Percentiles rank a stretch among this genome's conserved stretches.
phyloP scores from a whole-genome alignment of 345 rosid genomes.

The Hibiscus trionum region DNA sequence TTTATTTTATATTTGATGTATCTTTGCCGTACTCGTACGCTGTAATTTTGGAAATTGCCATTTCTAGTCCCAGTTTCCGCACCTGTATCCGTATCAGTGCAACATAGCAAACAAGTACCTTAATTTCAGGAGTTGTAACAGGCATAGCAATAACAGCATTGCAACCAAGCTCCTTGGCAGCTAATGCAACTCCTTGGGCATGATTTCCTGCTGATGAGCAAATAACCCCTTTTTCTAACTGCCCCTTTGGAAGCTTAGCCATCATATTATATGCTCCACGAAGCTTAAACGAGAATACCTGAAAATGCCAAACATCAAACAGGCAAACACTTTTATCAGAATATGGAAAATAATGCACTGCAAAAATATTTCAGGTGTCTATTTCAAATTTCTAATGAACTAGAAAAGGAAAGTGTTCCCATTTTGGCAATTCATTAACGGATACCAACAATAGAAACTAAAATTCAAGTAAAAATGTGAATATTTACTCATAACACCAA shows the following conservation, averaged over 20 bases:
- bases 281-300: conserved; percentile 95
- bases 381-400: background rate
- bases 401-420: too few relatives aligned
- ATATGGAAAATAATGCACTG: too few relatives aligned
- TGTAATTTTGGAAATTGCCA: too few relatives aligned
- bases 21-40: too few relatives aligned
- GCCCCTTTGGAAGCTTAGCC: conserved; percentile 64
- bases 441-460: background rate
- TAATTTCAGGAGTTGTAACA: conserved; percentile 84
- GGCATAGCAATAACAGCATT: conserved; percentile 87
- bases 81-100: too few relatives aligned
- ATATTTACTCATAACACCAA: too few relatives aligned
- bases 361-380: background rate
- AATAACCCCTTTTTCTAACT: conserved; percentile 71
- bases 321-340: background rate
- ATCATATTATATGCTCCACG: conserved; percentile 98
- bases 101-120: conserved; percentile 29
- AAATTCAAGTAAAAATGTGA: background rate
- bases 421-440: too few relatives aligned
- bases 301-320: background rate
- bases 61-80: too few relatives aligned
- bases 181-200: conserved; percentile 95
- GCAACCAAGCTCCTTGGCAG: conserved; percentile 68
- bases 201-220: conserved; percentile 98
- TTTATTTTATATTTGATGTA: too few relatives aligned